Conservation (phyloP, 495 filamentous ascomycete genomes). For the Penicillium silybi region DNA sequence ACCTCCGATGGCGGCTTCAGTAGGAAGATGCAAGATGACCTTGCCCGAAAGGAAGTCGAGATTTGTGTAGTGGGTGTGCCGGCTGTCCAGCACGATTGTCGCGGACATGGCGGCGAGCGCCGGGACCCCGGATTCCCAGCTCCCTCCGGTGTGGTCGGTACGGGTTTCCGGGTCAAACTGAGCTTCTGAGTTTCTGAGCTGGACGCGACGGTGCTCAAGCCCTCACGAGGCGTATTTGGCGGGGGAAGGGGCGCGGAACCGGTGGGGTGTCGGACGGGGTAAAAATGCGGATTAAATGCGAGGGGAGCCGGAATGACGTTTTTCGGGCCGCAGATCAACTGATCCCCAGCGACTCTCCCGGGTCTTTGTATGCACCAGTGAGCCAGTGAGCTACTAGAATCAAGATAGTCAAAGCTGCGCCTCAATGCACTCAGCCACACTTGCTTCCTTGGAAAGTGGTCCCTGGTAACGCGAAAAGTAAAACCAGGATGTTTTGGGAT, state of each 20-base stretch:
- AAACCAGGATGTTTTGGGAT: not conserved
- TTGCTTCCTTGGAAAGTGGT: not conserved
- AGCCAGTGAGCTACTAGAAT: not conserved
- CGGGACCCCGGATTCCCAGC: constrained; percentile 7
- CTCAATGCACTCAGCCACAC: not conserved
- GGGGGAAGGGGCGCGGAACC: not conserved
- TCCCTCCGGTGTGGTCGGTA: not conserved
- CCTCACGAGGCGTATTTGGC: not conserved
- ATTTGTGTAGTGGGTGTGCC: constrained; percentile 78
- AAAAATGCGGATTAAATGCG: constrained; percentile 16
- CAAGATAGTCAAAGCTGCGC: not conserved
- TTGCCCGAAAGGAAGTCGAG: constrained; percentile 72
- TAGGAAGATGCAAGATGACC: constrained; percentile 60
- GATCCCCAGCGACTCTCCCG: constrained; percentile 8
- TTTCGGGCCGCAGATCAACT: constrained; percentile 16
- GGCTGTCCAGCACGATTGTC: constrained; percentile 69
- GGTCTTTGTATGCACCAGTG: not conserved
- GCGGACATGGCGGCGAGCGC: constrained; percentile 63
- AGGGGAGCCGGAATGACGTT: constrained; percentile 21
- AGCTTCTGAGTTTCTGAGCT: not conserved
- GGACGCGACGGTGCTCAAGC: not conserved
- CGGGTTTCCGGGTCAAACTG: not conserved
- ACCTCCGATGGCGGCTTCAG: constrained; percentile 64
- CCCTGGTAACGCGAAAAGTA: not conserved
- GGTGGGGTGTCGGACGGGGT: constrained; percentile 5